A percentile compares a stretch with the other conserved stretches of the same genome.
phyloP scores from a whole-genome alignment of 768 basidiomycete genomes.

The Boletales sp. region DNA sequence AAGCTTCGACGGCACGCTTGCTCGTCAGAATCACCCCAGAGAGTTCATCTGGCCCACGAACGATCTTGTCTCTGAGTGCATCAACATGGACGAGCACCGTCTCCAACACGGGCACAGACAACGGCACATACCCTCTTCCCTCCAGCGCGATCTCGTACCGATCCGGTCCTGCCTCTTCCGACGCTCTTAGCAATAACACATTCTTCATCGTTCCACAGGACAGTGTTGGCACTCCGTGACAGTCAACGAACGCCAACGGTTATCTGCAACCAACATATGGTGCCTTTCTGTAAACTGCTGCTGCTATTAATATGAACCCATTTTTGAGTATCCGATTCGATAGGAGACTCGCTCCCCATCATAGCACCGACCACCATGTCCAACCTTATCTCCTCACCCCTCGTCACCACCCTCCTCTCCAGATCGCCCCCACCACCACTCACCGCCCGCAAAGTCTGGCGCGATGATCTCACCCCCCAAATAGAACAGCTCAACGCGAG shows the following conservation, averaged over 20 bases:
- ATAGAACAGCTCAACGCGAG: conserved; percentile 17
- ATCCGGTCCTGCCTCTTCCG: conserved; percentile 39
- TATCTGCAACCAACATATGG: no score
- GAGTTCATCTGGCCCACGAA: conserved; percentile 36
- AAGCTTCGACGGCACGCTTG: conserved; percentile 71
- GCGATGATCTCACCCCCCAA: conserved; percentile 7
- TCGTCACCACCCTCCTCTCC: conserved; percentile 4
- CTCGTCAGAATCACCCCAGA: conserved; percentile 77
- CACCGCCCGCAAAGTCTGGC: conserved; percentile 13
- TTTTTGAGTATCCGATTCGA: no score
- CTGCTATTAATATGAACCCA: no score
- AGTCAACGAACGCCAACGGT: no score
- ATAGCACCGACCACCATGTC: neutral
- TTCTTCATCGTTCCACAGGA: conserved; percentile 16
- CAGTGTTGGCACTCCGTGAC: no score
- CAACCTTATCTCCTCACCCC: conserved; percentile 9
- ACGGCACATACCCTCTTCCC: conserved; percentile 44
- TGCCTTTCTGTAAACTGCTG: no score
- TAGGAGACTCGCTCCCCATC: no score
- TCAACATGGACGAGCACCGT: conserved; percentile 53
- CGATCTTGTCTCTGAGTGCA: conserved; percentile 41
- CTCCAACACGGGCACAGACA: conserved; percentile 72
- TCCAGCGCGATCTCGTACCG: conserved; percentile 55
- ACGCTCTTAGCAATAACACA: conserved; percentile 43
- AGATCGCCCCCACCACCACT: conserved; percentile 13